Evolutionary conservation across 1,284 basidiomycete genomes (phyloP).

Genomic region (Ganoderma leucocontextum): DNA sequence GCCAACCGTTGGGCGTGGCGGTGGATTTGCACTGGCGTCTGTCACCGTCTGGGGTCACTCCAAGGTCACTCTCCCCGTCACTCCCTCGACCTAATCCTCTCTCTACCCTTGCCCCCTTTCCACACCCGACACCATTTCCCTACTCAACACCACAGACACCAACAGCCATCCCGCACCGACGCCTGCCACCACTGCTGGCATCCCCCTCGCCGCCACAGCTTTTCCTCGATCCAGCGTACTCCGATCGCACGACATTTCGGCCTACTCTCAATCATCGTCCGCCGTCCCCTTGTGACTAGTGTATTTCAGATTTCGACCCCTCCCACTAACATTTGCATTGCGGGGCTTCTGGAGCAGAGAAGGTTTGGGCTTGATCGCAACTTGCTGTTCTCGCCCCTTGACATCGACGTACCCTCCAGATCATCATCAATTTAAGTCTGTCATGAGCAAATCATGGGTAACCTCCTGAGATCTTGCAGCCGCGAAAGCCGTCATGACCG

Average conservation of each 20-base stretch:
- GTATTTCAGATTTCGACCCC: background rate
- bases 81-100: background rate
- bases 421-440: background rate
- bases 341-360: background rate
- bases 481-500: background rate
- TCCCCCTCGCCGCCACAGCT: background rate
- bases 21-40: background rate
- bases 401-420: background rate
- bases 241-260: background rate
- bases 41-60: background rate
- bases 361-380: constrained; percentile 8
- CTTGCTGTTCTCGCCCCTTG: background rate
- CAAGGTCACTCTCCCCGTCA: background rate
- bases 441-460: background rate
- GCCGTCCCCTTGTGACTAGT: background rate
- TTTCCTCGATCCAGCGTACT: background rate
- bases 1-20: constrained; percentile 18
- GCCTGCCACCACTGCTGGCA: background rate
- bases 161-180: background rate
- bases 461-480: background rate
- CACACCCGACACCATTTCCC: background rate
- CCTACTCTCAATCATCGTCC: background rate
- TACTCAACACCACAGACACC: no score
- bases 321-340: no score
- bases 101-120: background rate